phyloP scores from a whole-genome alignment of 768 basidiomycete species.

The Dioszegia crocea region DNA sequence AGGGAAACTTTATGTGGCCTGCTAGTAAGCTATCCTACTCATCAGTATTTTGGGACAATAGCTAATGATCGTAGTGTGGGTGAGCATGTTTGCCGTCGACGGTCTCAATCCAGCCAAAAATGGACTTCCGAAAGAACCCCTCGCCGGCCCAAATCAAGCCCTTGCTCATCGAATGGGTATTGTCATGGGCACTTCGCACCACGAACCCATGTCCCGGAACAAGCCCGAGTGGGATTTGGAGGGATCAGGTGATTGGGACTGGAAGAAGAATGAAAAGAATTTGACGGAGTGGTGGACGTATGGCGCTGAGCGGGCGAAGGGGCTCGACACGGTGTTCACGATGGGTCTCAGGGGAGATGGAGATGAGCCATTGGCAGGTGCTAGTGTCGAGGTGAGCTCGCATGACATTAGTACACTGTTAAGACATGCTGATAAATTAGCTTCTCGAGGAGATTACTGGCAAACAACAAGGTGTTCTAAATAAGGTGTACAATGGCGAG shows the following conservation, averaged over 20 bases:
- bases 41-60: neutral
- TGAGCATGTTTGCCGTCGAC: slow-evolving; percentile 24
- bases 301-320: slow-evolving; percentile 59
- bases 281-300: slow-evolving; percentile 63
- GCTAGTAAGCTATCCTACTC: slow-evolving; percentile 38
- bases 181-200: slow-evolving; percentile 68
- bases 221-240: slow-evolving; percentile 63
- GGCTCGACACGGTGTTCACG: slow-evolving; percentile 63
- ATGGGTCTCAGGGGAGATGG: slow-evolving; percentile 63
- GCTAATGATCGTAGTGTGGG: slow-evolving; percentile 18
- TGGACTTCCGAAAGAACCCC: slow-evolving; percentile 34
- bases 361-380: slow-evolving; percentile 45
- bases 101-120: slow-evolving; percentile 17
- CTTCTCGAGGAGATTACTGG: slow-evolving; percentile 42
- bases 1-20: slow-evolving; percentile 70
- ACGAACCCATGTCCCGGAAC: slow-evolving; percentile 72
- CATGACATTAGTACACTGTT: slow-evolving; percentile 23
- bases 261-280: slow-evolving; percentile 54
- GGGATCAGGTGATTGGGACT: slow-evolving; percentile 62
- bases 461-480: slow-evolving; percentile 62
- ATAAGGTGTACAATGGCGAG: slow-evolving; percentile 53
- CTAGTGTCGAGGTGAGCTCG: slow-evolving; percentile 23
- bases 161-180: slow-evolving; percentile 64
- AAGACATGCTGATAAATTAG: slow-evolving; percentile 51
- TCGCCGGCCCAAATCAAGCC: slow-evolving; percentile 58